Conservation (phyloP, 768 basidiomycete genomes). For the Lenzites betulinus region DNA sequence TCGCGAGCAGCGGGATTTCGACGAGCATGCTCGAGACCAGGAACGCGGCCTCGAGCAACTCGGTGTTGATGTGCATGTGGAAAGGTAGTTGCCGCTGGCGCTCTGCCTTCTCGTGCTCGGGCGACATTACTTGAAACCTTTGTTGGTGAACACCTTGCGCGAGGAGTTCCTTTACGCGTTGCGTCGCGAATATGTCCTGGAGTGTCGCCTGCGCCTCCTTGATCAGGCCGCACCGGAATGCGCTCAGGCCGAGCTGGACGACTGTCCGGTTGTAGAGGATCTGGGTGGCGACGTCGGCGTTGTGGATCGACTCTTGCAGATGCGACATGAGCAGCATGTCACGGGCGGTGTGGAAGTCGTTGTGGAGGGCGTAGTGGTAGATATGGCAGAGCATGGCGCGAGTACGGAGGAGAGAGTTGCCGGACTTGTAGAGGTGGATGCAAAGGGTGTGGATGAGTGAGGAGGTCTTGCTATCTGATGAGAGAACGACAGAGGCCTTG, state of each 20-base stretch:
- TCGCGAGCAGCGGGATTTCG: slow-evolving; percentile 93
- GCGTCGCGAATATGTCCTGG: slow-evolving; percentile 94
- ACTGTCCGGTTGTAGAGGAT: slow-evolving; percentile 98
- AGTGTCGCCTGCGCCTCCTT: slow-evolving; percentile 91
- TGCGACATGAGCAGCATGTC: slow-evolving; percentile 99
- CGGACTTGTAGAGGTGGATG: slow-evolving; percentile 89
- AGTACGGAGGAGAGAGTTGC: slow-evolving; percentile 89
- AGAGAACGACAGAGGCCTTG: slow-evolving; percentile 63
- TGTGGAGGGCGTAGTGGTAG: slow-evolving; percentile 95
- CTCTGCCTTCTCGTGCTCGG: slow-evolving; percentile 97
- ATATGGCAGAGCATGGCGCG: slow-evolving; percentile 98
- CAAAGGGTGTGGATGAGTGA: slow-evolving; percentile 87
- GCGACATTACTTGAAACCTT: slow-evolving; percentile 81
- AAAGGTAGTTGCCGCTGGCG: slow-evolving; percentile 95
- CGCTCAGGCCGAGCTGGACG: slow-evolving; percentile 95
- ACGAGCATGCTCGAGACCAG: slow-evolving; percentile 98
- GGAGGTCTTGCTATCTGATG: slow-evolving; percentile 57
- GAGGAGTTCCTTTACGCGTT: slow-evolving; percentile 94
- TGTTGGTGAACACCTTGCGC: slow-evolving; percentile 96
- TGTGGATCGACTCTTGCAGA: slow-evolving; percentile 93
- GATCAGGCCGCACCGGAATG: slow-evolving; percentile 94
- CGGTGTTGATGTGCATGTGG: slow-evolving; percentile 99
- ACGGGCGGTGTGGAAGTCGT: slow-evolving; percentile 94
- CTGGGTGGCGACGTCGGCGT: slow-evolving; percentile 95
- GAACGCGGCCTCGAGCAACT: slow-evolving; percentile 95